Percentiles rank a stretch among this genome's conserved stretches.
Conservation (phyloP, 495 filamentous ascomycete species). For the Neurospora sp. region DNA sequence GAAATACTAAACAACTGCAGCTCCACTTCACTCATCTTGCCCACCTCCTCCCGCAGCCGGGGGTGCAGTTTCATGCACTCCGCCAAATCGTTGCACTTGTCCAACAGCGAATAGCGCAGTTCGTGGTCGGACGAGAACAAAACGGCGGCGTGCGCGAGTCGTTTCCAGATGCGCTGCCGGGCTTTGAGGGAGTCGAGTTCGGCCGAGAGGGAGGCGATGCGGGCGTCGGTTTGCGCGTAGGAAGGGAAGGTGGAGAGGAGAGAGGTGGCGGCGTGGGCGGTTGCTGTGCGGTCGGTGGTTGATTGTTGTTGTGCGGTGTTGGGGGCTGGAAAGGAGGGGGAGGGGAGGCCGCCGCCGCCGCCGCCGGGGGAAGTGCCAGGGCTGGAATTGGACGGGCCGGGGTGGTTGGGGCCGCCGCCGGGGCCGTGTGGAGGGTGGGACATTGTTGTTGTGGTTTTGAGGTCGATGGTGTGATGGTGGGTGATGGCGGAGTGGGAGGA, state of each 20-base stretch:
- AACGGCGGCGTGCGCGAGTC: background rate
- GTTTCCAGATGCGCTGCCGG: background rate
- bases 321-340: background rate
- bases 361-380: background rate
- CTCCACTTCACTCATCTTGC: background rate
- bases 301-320: background rate
- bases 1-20: background rate
- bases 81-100: background rate
- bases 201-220: background rate
- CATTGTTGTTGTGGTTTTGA: background rate
- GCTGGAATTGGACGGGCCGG: background rate
- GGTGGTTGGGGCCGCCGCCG: too few relatives aligned
- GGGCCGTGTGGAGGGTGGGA: background rate
- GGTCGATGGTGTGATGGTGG: background rate
- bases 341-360: background rate
- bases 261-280: background rate
- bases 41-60: background rate
- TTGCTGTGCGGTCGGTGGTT: background rate
- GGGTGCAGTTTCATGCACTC: background rate
- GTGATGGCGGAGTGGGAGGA: background rate
- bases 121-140: background rate
- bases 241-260: background rate
- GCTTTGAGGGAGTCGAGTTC: background rate
- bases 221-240: background rate
- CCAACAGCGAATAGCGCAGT: background rate